phyloP scores from a whole-genome alignment of 768 basidiomycete species.

The Pleurotus sapidus region DNA sequence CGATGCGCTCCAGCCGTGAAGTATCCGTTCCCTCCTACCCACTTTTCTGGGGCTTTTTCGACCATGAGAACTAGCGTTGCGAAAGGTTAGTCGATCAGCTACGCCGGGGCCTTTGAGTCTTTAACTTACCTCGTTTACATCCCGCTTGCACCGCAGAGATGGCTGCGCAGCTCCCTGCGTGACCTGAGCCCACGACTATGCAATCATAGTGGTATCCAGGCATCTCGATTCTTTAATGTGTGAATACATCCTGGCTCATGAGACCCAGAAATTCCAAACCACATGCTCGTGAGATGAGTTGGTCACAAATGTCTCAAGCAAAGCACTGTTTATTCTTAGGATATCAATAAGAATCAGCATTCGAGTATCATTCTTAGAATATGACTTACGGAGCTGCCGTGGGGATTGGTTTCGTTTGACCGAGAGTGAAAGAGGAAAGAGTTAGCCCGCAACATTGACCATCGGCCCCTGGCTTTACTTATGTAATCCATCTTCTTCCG shows the following conservation, averaged over 20 bases:
- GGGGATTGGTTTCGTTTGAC: too few relatives aligned
- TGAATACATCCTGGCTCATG: neutral
- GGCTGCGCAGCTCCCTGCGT: conserved; percentile 67
- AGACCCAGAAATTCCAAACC: neutral
- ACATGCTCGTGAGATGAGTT: neutral
- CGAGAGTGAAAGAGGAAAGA: too few relatives aligned
- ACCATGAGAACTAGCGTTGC: conserved; percentile 47
- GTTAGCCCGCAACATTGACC: too few relatives aligned
- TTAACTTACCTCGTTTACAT: conserved; percentile 43
- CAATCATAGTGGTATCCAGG: conserved; percentile 40
- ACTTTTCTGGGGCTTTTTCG: conserved; percentile 61
- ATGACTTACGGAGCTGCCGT: too few relatives aligned
- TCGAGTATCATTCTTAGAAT: too few relatives aligned
- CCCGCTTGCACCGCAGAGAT: conserved; percentile 58
- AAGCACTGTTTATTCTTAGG: too few relatives aligned
- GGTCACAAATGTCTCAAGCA: too few relatives aligned
- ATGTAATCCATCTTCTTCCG: too few relatives aligned
- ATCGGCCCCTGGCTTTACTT: too few relatives aligned
- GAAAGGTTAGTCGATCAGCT: neutral
- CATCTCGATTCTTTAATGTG: neutral
- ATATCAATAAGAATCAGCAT: too few relatives aligned
- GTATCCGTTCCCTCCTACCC: conserved; percentile 71
- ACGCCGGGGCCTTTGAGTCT: neutral
- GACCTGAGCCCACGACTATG: conserved; percentile 63
- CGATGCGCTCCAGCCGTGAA: conserved; percentile 72